Evolutionary conservation across 768 basidiomycete genomes (phyloP).

Genomic region (Mycena albidolilacea): DNA sequence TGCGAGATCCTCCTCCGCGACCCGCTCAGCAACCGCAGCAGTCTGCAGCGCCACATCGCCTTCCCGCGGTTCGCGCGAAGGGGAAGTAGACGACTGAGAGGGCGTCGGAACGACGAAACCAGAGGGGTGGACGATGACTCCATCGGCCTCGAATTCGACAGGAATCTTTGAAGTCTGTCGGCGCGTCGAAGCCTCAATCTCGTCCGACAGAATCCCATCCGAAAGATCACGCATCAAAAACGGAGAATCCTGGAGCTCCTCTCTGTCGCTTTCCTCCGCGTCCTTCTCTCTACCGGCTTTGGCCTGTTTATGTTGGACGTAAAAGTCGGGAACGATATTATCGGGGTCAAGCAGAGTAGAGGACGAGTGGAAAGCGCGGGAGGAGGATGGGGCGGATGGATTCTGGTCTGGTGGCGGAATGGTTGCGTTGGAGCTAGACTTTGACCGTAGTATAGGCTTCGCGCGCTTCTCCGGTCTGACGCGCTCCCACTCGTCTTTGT

Average conservation of each 20-base stretch:
- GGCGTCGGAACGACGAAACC: slow-evolving; percentile 24
- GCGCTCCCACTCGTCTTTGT: slow-evolving; percentile 1
- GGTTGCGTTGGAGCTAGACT: not conserved
- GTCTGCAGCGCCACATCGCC: slow-evolving; percentile 43
- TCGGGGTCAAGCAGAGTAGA: slow-evolving; percentile 38
- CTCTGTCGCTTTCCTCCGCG: not conserved
- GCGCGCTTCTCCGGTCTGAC: not conserved
- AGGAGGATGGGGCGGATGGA: not conserved
- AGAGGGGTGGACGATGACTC: slow-evolving; percentile 24
- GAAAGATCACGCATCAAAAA: slow-evolving; percentile 17
- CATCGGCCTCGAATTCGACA: slow-evolving; percentile 7
- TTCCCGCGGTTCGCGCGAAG: slow-evolving; percentile 3
- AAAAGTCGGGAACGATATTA: slow-evolving; percentile 19
- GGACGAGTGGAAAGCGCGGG: slow-evolving; percentile 30
- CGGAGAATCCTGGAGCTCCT: not conserved
- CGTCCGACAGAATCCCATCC: slow-evolving; percentile 21
- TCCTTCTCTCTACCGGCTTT: slow-evolving; percentile 10
- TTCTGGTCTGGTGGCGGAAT: not conserved
- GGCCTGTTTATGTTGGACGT: slow-evolving; percentile 18
- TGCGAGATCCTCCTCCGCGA: slow-evolving; percentile 48
- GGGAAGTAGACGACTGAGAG: not conserved
- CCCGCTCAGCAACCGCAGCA: slow-evolving; percentile 48
- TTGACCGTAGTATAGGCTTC: not conserved
- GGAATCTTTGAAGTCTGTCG: slow-evolving; percentile 22
- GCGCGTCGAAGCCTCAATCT: slow-evolving; percentile 20